A percentile compares a stretch with the other conserved stretches of the same genome.
These are phyloP conservation scores for Cruciata laevipes DNA, from an alignment of 257 asterid species.

Conservation along the genomic window DNA sequence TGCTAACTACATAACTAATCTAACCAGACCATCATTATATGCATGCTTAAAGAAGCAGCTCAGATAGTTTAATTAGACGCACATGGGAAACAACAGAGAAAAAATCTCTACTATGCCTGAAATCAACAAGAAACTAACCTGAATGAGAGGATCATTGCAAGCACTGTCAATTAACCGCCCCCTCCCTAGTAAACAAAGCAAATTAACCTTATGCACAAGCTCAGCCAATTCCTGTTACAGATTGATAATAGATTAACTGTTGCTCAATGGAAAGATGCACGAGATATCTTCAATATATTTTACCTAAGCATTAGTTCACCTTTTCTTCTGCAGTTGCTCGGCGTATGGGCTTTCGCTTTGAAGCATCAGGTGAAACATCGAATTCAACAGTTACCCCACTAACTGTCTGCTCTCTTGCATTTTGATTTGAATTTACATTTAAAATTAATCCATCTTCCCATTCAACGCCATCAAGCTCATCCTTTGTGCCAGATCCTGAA, in stretches of 20 bases:
- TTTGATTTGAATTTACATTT: conserved; percentile 24
- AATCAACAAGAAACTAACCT: conserved; percentile 39
- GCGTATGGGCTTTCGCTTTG: conserved; percentile 50
- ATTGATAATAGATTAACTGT: conserved; percentile 10
- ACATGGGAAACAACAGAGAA: not conserved
- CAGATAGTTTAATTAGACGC: not conserved
- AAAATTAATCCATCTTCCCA: conserved; percentile 85
- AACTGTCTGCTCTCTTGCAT: conserved; percentile 30
- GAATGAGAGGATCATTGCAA: conserved; percentile 85
- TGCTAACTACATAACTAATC: not conserved
- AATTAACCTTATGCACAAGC: conserved; percentile 79
- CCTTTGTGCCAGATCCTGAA: conserved; percentile 26
- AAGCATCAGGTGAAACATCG: conserved; percentile 50
- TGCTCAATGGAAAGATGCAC: not conserved
- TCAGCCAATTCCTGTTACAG: conserved; percentile 72
- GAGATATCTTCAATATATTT: conserved; percentile 12
- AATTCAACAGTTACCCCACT: conserved; percentile 74
- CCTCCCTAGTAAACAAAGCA: conserved; percentile 90
- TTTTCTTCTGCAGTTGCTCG: conserved; percentile 89
- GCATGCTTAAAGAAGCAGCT: not conserved
- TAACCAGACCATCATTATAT: not conserved
- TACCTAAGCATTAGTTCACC: conserved; percentile 31
- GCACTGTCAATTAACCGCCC: conserved; percentile 74
- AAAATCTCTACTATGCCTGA: not conserved
- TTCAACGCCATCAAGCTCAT: conserved; percentile 47